These are phyloP conservation scores for Nothophytophthora sp. DNA, from an alignment of 352 stramenopile species.

Conservation along the genomic window DNA sequence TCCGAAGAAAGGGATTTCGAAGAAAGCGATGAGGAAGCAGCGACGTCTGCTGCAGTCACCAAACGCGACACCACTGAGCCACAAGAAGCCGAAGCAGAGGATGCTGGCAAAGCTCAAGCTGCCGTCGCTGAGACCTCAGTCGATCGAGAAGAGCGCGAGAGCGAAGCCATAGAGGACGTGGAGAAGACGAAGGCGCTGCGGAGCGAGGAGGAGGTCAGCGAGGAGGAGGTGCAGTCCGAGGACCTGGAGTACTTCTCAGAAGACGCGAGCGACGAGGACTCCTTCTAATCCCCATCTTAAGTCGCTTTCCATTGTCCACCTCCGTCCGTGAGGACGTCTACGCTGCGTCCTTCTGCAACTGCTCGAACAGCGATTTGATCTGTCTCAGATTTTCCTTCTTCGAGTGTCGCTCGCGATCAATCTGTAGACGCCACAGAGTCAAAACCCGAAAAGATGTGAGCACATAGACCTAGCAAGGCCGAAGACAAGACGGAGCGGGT, in stretches of 20 bases:
- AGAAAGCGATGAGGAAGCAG: neutral
- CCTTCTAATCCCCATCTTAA: constrained; percentile 51
- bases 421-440: constrained; percentile 18
- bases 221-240: constrained; percentile 73
- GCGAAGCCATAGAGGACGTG: constrained; percentile 25
- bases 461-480: neutral
- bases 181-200: constrained; percentile 45
- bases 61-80: constrained; percentile 1
- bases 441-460: too few relatives aligned
- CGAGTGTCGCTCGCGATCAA: constrained; percentile 65
- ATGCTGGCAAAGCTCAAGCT: neutral
- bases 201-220: constrained; percentile 53
- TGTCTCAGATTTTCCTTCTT: constrained; percentile 74
- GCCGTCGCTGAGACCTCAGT: neutral
- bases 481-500: neutral
- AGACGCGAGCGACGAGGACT: constrained; percentile 79
- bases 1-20: constrained; percentile 4
- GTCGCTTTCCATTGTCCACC: neutral
- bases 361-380: constrained; percentile 79
- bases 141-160: constrained; percentile 2
- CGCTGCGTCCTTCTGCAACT: constrained; percentile 56
- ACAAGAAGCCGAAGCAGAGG: constrained; percentile 1
- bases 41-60: neutral
- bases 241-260: constrained; percentile 87
- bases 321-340: constrained; percentile 13